Base-by-base conservation (phyloP, 805 yeast genomes). In the Teunomyces tritomae region DNA sequence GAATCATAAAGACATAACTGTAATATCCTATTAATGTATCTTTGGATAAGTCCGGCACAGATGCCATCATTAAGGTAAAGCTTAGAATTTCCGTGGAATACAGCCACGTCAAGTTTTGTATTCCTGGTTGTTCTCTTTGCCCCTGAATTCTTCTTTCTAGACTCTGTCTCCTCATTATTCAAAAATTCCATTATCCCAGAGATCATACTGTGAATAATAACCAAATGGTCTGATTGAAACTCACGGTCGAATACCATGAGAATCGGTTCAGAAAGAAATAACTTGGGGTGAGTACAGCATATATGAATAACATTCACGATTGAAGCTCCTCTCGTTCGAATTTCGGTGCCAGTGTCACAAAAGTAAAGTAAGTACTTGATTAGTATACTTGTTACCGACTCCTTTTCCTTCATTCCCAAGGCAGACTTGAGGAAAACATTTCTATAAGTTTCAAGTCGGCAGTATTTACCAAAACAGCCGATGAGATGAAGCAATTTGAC, bases 381-480 rank as follows among this genome's bases (percentile, higher is more conserved):
- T 3, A 86, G 71, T 36, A 84, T 69, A 44, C 86, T 82, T 10
- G 76, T 67, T 0, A 84, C 70, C 1, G 85, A 71, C 53, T 84
- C 92, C 6, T 70, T 74, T 0, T 68, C 70, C 41, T 71, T 74
- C 52, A 80, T 56, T 0, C 77, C 77, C 10, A 80, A 40, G 2
- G 59, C 59, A 17, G 77, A 58, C 7, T 61, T 61, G 10, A 63
- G 29, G 52, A 83, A 80, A 1, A 71, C 44, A 0, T 60, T 63
- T 11, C 76, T 58, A 42, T 71, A 65, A 4, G 59, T 62, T 46
- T 82, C 86, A 47, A 88, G 75, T n/a, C 79, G 66, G 53, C 94
- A 87, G 53, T 76, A 78, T 40, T 84, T 73, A 0, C 91, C 95
- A 65, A 89, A 81, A 37, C 79, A 77, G 0, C 96, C 91, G 4